Conservation (phyloP, 257 asterid species). For the Forsythia viridissima region DNA sequence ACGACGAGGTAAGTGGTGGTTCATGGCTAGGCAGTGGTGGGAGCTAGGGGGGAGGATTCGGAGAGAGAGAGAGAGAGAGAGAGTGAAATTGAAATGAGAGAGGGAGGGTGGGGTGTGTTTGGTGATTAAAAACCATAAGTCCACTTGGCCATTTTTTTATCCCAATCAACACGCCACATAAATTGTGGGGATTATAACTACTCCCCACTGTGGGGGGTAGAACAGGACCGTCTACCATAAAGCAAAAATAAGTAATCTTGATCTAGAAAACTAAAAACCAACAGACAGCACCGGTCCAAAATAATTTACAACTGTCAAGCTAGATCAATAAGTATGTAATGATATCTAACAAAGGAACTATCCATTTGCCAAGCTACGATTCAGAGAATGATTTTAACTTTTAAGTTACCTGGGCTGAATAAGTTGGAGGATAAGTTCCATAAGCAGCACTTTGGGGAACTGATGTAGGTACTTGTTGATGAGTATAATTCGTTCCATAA, state of each 20-base stretch:
- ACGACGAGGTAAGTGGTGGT: too few relatives aligned
- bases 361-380: background rate
- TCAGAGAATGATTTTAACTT: background rate
- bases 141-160: too few relatives aligned
- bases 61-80: too few relatives aligned
- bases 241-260: background rate
- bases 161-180: too few relatives aligned
- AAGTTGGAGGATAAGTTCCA: constrained; percentile 82
- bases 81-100: too few relatives aligned
- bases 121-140: too few relatives aligned
- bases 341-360: background rate
- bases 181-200: too few relatives aligned
- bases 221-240: background rate
- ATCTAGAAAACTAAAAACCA: background rate
- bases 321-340: background rate
- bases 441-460: constrained; percentile 76
- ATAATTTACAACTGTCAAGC: background rate
- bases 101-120: too few relatives aligned
- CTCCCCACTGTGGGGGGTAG: too few relatives aligned
- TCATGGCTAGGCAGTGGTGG: too few relatives aligned
- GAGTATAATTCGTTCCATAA: constrained; percentile 67
- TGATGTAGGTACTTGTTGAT: constrained; percentile 64
- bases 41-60: too few relatives aligned
- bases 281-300: background rate
- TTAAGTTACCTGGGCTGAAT: constrained; percentile 68